Evolutionary conservation across 2,329 filamentous ascomycete species (phyloP), one percentile per base, ranked within the genome.

Genomic region (Pseudonectria buxi): DNA sequence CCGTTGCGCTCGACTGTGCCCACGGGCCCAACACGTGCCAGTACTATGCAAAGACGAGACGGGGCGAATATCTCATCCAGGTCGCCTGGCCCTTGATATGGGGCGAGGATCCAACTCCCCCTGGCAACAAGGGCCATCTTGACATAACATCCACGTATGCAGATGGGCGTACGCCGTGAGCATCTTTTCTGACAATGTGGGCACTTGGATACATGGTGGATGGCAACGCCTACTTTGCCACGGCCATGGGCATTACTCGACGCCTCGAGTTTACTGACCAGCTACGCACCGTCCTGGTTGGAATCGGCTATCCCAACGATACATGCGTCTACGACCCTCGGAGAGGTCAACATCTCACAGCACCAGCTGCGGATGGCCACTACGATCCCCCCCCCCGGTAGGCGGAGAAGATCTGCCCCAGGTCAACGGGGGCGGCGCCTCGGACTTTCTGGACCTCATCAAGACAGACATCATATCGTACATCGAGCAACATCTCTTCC

Each of bases 401-500:
- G 47, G 46, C 15, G 40, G 39, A 10, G 33, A 54, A 3, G 50
- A 47, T 0, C 51, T 52, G 10, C 49, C 53, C n/a, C 41, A 45
- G 1, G 45, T 56, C 18, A 37, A 32, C 2, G 56, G 56, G 22
- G 67, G 67, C 6, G 67, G 67, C 24, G 69, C 67, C 0, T 58
- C 68, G 30, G 52, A 60, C 6, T 67, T 72, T 14, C 55, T 71
- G 2, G 41, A 57, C 1, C 68, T 69, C 36, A 64, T 72, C 18
- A 53, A 64, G 30, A 52, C 55, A 2, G 53, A 58, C 3, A 53
- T 69, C 3, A 61, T 61, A 33, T 53, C 62, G 0, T 54, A 60
- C 40, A 38, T 58, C 7, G 43, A 57, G 14, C 26, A 38, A 3
- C 43, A 32, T 9, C 44, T 58, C 9, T 56, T 58, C 37, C 41